Evolutionary conservation across 768 basidiomycete species (phyloP).

Genomic region (Boletus tylopilopsis): DNA sequence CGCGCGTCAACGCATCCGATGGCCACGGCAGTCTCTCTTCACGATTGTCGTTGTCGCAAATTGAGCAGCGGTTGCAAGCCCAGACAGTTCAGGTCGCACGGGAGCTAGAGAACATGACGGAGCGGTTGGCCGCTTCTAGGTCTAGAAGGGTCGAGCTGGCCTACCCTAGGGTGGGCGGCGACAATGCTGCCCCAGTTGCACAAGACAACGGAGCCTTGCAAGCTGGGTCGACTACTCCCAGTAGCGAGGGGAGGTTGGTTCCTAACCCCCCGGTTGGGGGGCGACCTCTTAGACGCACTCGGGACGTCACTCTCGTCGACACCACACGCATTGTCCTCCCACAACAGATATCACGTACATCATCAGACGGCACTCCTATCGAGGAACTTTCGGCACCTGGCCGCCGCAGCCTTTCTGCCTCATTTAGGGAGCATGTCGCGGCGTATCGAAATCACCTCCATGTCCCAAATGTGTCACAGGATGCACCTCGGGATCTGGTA

Average conservation of each 20-base stretch:
- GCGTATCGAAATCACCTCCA: constrained; percentile 14
- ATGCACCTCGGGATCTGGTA: constrained; percentile 19
- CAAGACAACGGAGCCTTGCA: constrained; percentile 1
- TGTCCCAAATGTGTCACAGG: constrained; percentile 4
- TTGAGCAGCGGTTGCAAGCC: constrained; percentile 28
- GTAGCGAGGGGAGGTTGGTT: constrained; percentile 2
- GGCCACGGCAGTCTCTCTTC: constrained; percentile 15
- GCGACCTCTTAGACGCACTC: constrained; percentile 14
- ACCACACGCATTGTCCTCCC: constrained; percentile 18
- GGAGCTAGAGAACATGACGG: constrained; percentile 32
- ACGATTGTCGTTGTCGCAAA: constrained; percentile 19
- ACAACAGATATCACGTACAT: constrained; percentile 23
- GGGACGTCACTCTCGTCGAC: constrained; percentile 18
- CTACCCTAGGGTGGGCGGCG: constrained; percentile 7
- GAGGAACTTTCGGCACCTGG: constrained; percentile 12
- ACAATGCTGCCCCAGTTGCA: neutral
- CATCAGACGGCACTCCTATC: constrained; percentile 19
- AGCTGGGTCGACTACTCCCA: neutral
- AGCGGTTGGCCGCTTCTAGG: constrained; percentile 20
- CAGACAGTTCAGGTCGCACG: constrained; percentile 32
- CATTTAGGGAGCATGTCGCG: constrained; percentile 20
- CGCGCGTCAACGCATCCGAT: constrained; percentile 24
- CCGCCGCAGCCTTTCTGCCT: constrained; percentile 20
- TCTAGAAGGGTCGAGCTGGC: constrained; percentile 24
- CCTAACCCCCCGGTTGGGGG: constrained; percentile 7